phyloP scores from a whole-genome alignment of 208 protist species.

The Wallacemonas sp. region DNA sequence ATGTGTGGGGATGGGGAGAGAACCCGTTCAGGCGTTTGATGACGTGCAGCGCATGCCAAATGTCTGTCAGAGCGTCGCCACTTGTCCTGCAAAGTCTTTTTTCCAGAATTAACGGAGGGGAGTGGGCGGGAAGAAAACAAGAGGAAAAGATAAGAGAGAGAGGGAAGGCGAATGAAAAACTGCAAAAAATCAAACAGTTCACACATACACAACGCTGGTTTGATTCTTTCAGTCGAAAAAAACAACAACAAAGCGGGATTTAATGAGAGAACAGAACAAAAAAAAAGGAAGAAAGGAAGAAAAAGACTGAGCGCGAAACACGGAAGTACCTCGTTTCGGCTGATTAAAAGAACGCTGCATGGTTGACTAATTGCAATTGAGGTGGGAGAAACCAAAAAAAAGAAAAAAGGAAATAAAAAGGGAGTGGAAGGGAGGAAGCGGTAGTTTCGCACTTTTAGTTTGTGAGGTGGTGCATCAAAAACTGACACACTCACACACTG shows the following conservation, averaged over 20 bases:
- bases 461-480: no score
- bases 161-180: neutral
- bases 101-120: no score
- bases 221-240: no score
- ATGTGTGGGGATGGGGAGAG: no score
- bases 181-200: conserved; percentile 1
- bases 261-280: neutral
- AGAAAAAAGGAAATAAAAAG: neutral
- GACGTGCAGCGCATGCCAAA: neutral
- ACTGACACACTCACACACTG: no score
- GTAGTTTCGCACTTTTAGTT: neutral
- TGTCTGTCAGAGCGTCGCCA: no score
- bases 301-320: no score
- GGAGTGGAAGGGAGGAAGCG: neutral
- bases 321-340: no score
- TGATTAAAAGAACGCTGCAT: no score
- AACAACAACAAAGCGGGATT: neutral
- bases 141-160: neutral
- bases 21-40: no score
- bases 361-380: no score
- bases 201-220: neutral
- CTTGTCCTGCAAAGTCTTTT: no score
- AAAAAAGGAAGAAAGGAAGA: neutral
- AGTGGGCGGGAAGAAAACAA: conserved; percentile 10
- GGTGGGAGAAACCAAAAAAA: neutral